Evolutionary conservation across 805 yeast genomes (phyloP), one percentile per base, ranked within the genome.

Genomic region (Zygosaccharomyces rouxii): DNA sequence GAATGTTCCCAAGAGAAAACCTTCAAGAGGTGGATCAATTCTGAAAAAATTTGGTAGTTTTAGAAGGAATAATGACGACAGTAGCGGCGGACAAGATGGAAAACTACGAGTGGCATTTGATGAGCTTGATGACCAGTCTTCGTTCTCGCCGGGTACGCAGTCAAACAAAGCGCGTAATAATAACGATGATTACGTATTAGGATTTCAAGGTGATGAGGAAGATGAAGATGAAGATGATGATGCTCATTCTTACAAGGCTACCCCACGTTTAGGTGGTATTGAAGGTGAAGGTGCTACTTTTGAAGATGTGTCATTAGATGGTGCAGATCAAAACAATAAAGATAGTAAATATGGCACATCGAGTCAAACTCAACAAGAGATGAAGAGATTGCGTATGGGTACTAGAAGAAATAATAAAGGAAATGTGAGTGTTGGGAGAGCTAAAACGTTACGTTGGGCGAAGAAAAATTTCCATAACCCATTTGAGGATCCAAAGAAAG

Each of bases 331-430:
- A n/a, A 50, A 51, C 19, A 51, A 47, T 25, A 16, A 22, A 18
- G 52, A 38, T 14, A 49, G 49, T 7, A 33, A 33, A 33, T 33
- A 14, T 33, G 37, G 21, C 22, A 29, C 33, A 25, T 30, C 44
- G 4, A 19, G 18, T 13, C 53, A 53, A 14, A 55, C 51, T 10
- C 52, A 52, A n/a, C 44, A 52, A 13, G 48, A 45, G 3, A 84
- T 86, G 80, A 81, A 84, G 55, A 76, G 95, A 59, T 78, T 83
- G 56, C 76, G 96, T 68, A 88, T 95, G 96, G 97, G 97, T 50
- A 90, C 97, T 3, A 88, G 85, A 55, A 76, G 96, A 56, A 79
- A 81, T 59, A 79, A 80, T 50, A 76, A 80, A 52, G 95, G 95
- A 7, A 74, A 76, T 41, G 90, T 94, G 19, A 66, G 68, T 39